A percentile compares a stretch with the other conserved stretches of the same genome.
Conservation (phyloP, 2,329 filamentous ascomycete species). For the Rasamsonia emersonii region DNA sequence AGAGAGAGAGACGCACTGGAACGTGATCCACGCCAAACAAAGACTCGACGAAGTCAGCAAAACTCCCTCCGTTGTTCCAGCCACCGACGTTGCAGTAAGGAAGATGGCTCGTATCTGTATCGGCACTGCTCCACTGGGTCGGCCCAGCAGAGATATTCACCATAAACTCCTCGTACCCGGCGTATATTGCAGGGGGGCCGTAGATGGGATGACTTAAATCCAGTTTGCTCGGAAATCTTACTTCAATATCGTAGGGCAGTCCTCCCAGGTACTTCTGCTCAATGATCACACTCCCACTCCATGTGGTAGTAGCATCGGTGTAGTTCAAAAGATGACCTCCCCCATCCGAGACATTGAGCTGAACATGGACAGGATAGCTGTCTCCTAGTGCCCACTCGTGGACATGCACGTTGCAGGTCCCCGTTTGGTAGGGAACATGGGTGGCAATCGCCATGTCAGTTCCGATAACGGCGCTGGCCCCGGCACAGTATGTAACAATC, state of each 20-base stretch:
- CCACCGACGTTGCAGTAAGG: slow-evolving; percentile 4
- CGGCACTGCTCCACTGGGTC: slow-evolving; percentile 2
- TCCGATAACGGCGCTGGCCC: no score
- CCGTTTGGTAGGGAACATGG: slow-evolving; percentile 2
- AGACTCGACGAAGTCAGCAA: background rate
- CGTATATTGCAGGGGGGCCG: slow-evolving; percentile 1
- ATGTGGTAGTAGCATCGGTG: slow-evolving; percentile 1
- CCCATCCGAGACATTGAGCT: slow-evolving; percentile 2
- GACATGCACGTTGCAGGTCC: slow-evolving; percentile 2
- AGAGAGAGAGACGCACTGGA: background rate
- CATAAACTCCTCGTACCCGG: slow-evolving; percentile 3
- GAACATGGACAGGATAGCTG: slow-evolving; percentile 1
- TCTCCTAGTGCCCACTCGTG: slow-evolving; percentile 2
- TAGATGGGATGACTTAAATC: no score
- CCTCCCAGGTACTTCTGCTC: no score
- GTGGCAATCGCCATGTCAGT: background rate
- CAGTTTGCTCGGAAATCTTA: slow-evolving; percentile 2
- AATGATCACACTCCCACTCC: no score
- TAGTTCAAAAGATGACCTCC: slow-evolving; percentile 1
- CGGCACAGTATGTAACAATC: no score
- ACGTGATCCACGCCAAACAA: background rate
- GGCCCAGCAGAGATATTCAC: slow-evolving; percentile 1
- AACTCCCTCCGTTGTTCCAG: slow-evolving; percentile 5
- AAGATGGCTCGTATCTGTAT: slow-evolving; percentile 2
- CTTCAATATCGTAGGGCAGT: slow-evolving; percentile 4